Evolutionary conservation across 1,284 basidiomycete species (phyloP).

Genomic region (Meira miltonrushii): DNA sequence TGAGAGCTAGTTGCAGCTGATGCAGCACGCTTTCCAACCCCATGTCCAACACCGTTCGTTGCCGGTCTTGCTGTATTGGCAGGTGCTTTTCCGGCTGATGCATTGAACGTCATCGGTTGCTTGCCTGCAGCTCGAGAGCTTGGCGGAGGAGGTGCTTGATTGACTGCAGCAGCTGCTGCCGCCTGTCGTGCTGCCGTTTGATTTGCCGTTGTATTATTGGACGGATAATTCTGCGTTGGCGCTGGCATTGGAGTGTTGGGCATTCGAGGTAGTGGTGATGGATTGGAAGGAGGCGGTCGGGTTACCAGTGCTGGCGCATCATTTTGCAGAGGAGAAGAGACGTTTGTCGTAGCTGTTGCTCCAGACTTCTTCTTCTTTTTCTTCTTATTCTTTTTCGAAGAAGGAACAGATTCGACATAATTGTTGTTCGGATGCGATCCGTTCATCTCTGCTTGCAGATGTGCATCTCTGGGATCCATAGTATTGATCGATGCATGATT

Average conservation of each 20-base stretch:
- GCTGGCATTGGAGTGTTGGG: conserved; percentile 28
- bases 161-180: conserved; percentile 9
- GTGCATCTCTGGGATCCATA: background rate
- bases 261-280: conserved; percentile 45
- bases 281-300: conserved; percentile 37
- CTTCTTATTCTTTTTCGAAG: conserved; percentile 58
- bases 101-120: conserved; percentile 61
- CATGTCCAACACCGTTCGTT: conserved; percentile 25
- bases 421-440: background rate
- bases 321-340: conserved; percentile 32
- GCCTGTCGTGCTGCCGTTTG: conserved; percentile 14
- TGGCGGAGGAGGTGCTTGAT: conserved; percentile 47
- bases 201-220: conserved; percentile 35
- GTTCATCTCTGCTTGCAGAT: background rate
- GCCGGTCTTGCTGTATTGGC: conserved; percentile 35
- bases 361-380: conserved; percentile 53
- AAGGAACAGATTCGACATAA: background rate
- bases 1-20: conserved; percentile 7
- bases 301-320: conserved; percentile 33
- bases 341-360: conserved; percentile 51
- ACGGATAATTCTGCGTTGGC: conserved; percentile 21
- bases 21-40: conserved; percentile 54
- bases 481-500: background rate
- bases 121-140: conserved; percentile 70
- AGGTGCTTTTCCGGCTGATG: conserved; percentile 25